A percentile compares a stretch with the other conserved stretches of the same genome.
These are phyloP conservation scores for Cutaneotrichosporon daszewskae DNA, from an alignment of 1,284 basidiomycete species.

Conservation along the genomic window DNA sequence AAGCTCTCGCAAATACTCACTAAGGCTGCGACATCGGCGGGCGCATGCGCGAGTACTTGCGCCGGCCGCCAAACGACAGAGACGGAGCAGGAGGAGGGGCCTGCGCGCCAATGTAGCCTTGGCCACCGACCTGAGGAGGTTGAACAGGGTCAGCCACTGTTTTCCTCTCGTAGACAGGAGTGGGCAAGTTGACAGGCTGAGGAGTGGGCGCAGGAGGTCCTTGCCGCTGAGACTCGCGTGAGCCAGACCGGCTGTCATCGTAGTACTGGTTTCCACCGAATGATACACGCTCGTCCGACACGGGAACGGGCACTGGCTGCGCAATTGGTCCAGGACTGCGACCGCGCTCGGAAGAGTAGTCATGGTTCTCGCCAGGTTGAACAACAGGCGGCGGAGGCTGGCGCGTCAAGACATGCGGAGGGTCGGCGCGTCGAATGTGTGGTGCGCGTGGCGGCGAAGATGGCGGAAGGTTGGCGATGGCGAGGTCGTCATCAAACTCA, in stretches of 20 bases:
- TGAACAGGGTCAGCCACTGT: neutral
- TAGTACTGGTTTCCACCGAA: no score
- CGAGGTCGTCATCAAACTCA: conserved; percentile 40
- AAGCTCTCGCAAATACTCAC: neutral
- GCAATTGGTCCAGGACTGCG: no score
- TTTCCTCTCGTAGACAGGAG: conserved; percentile 30
- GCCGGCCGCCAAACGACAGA: neutral
- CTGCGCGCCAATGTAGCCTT: neutral
- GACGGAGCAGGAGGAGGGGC: neutral
- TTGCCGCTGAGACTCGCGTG: neutral
- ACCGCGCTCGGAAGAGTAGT: no score
- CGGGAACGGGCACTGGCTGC: no score
- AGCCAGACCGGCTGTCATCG: no score
- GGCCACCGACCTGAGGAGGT: neutral
- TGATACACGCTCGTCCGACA: no score
- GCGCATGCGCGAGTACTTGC: neutral
- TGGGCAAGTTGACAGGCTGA: conserved; percentile 37
- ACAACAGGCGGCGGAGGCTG: neutral
- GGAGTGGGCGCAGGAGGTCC: neutral
- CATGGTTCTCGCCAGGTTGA: no score
- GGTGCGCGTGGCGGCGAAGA: conserved; percentile 27
- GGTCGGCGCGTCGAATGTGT: neutral
- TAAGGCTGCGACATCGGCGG: neutral
- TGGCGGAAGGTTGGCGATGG: conserved; percentile 36
- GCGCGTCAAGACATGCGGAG: neutral